These are phyloP conservation scores for Hirschfeldia incana DNA, from an alignment of 345 rosid species.

Conservation along the genomic window DNA sequence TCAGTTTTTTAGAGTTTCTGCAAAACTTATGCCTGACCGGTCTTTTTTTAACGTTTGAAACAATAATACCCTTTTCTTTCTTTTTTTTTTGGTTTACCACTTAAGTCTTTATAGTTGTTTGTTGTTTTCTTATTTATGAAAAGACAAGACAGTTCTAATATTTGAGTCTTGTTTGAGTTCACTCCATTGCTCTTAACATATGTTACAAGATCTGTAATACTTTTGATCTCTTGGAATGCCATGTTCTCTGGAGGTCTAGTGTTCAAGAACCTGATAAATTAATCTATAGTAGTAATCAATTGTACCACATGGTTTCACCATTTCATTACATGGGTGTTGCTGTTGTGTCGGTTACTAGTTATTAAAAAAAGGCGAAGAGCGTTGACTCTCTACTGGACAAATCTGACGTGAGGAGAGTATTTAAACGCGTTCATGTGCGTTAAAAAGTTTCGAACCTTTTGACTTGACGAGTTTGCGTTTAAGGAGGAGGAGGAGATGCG, in stretches of 20 bases:
- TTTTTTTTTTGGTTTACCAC: constrained; percentile 9
- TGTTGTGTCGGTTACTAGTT: constrained; percentile 90
- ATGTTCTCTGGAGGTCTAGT: constrained; percentile 40
- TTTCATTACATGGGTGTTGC: constrained; percentile 70
- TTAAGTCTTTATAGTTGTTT: constrained; percentile 17
- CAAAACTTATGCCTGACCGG: constrained; percentile 28
- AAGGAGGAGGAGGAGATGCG: constrained; percentile 48
- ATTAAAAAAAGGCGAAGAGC: constrained; percentile 24
- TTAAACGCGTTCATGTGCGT: constrained; percentile 15
- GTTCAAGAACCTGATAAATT: constrained; percentile 71
- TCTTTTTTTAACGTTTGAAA: constrained; percentile 4
- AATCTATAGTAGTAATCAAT: constrained; percentile 69
- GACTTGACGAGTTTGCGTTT: constrained; percentile 24
- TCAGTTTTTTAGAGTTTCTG: constrained; percentile 34
- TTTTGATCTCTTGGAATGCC: too few species aligned
- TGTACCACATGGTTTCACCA: constrained; percentile 75
- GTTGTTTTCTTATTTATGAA: constrained; percentile 22
- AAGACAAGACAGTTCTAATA: constrained; percentile 10
- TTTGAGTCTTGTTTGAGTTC: constrained; percentile 22
- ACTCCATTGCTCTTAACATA: background rate
- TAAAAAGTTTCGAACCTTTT: constrained; percentile 11
- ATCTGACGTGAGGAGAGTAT: constrained; percentile 21
- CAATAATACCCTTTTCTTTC: background rate
- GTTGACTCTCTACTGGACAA: constrained; percentile 30
- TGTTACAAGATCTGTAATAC: too few species aligned